A percentile compares a stretch with the other conserved stretches of the same genome.
phyloP scores from a whole-genome alignment of 73 alveolate species.

The Halteria grandinella region DNA sequence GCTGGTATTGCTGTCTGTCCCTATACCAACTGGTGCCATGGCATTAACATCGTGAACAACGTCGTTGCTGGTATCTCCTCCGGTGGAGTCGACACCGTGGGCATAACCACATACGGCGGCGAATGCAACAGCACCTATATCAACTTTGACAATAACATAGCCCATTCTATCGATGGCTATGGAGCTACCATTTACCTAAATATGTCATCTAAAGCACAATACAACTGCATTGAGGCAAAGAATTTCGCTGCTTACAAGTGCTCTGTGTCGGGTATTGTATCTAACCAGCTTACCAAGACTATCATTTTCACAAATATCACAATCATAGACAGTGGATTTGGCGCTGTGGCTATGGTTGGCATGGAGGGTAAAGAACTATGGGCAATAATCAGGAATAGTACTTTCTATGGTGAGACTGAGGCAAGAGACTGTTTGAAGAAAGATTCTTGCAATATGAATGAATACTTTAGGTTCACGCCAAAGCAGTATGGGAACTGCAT shows the following conservation, averaged over 20 bases:
- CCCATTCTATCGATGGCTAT: slow-evolving; percentile 11
- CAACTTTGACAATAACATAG: background rate
- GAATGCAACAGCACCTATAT: background rate
- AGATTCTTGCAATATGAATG: slow-evolving; percentile 25
- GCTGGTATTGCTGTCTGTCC: slow-evolving; percentile 27
- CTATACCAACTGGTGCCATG: background rate
- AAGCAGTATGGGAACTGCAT: background rate
- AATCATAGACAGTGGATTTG: slow-evolving; percentile 28
- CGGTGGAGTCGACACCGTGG: background rate
- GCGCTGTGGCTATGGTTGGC: slow-evolving; percentile 6
- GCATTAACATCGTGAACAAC: slow-evolving; percentile 2
- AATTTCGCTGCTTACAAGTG: slow-evolving; percentile 26
- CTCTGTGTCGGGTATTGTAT: background rate
- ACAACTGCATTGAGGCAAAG: slow-evolving; percentile 25
- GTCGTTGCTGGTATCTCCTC: slow-evolving; percentile 40
- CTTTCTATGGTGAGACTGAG: slow-evolving; percentile 35
- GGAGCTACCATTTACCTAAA: background rate
- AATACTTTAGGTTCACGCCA: background rate
- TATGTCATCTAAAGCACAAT: background rate
- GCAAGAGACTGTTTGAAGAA: slow-evolving; percentile 41
- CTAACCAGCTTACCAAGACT: background rate
- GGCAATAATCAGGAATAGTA: background rate
- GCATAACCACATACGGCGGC: background rate
- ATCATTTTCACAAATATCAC: background rate
- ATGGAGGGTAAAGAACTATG: slow-evolving; percentile 16